Percentiles rank a stretch among this genome's conserved stretches.
Evolutionary conservation across 208 protist species (phyloP).

Genomic region (Acanthamoeba rhysodes): DNA sequence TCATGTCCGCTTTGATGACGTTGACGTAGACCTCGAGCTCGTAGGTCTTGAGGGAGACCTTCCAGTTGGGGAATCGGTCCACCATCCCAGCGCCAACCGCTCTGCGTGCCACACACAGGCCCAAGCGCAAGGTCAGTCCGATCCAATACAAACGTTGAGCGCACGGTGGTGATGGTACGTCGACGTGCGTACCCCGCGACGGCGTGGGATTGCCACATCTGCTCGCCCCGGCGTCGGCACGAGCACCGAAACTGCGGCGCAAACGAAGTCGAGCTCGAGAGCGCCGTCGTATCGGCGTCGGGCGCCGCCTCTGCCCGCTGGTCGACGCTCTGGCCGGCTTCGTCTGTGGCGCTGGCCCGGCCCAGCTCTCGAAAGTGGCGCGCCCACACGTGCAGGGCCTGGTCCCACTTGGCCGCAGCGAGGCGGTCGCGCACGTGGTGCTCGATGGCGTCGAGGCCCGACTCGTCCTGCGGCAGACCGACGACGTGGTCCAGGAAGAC

Average conservation of each 20-base stretch:
- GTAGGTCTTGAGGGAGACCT: conserved; percentile 18
- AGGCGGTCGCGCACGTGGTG: neutral
- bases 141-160: too few relatives aligned
- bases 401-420: neutral
- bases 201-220: neutral
- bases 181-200: neutral
- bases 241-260: neutral
- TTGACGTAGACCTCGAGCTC: conserved; percentile 11
- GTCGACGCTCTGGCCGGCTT: neutral
- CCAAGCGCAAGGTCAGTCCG: neutral
- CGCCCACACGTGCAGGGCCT: conserved; percentile 19
- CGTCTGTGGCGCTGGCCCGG: neutral
- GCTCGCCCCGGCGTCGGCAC: neutral
- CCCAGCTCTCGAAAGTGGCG: neutral
- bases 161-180: too few relatives aligned
- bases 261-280: neutral
- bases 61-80: conserved; percentile 18
- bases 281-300: neutral
- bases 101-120: neutral
- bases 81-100: neutral
- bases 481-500: conserved; percentile 7
- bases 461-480: conserved; percentile 1
- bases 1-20: neutral
- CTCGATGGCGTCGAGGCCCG: conserved; percentile 12
- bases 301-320: too few relatives aligned